phyloP scores from a whole-genome alignment of 1,139 yeast genomes.

The Saccharomycopsis hybrid region DNA sequence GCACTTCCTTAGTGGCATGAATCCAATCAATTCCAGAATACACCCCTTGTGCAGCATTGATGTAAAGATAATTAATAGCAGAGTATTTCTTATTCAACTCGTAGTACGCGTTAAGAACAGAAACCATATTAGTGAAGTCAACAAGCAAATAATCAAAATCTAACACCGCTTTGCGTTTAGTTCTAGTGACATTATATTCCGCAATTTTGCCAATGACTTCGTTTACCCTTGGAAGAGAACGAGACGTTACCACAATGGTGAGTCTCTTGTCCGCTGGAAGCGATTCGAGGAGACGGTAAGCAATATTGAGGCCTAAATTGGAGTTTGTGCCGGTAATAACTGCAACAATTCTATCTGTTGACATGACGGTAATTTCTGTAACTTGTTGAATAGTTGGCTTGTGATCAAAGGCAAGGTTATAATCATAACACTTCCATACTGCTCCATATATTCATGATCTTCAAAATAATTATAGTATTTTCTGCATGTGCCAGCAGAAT shows the following conservation, averaged over 20 bases:
- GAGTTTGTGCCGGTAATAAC: conserved; percentile 21
- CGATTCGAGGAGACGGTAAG: conserved; percentile 64
- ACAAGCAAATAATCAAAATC: conserved; percentile 83
- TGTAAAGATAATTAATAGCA: conserved; percentile 68
- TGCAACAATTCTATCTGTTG: conserved; percentile 5
- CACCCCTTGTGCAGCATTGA: conserved; percentile 88
- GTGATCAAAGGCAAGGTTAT: no score
- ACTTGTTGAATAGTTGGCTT: conserved; percentile 21
- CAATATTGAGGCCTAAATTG: conserved; percentile 80
- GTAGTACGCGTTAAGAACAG: conserved; percentile 66
- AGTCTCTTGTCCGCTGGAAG: conserved; percentile 47
- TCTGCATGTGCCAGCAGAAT: no score
- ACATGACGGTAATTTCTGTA: no score
- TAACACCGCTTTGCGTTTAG: conserved; percentile 44
- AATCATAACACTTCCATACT: no score
- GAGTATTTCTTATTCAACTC: conserved; percentile 59
- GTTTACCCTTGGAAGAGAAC: conserved; percentile 78
- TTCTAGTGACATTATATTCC: conserved; percentile 36
- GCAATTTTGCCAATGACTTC: conserved; percentile 65
- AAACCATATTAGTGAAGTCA: conserved; percentile 88
- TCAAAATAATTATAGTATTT: no score
- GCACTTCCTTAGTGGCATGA: conserved; percentile 62
- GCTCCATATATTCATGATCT: no score
- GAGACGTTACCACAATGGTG: conserved; percentile 79
- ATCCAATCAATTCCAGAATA: conserved; percentile 83